These are phyloP conservation scores for Drechslerella coelobrocha DNA, from an alignment of 2,329 filamentous ascomycete species.

Conservation along the genomic window DNA sequence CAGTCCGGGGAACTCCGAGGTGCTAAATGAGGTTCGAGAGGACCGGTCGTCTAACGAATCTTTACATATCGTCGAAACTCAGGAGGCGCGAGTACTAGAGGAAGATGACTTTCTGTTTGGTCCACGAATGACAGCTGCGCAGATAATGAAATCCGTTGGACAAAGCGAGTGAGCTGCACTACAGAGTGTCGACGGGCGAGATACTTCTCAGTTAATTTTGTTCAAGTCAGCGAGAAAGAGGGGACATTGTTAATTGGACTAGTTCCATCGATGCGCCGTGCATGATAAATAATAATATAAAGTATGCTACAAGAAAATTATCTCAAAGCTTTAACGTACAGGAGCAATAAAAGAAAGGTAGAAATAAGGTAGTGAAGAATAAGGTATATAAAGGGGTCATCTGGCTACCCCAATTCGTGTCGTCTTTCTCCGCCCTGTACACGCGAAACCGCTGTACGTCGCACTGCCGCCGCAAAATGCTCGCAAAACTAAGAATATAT, in stretches of 20 bases:
- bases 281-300: slow-evolving; percentile 34
- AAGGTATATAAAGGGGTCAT: not conserved
- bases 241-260: too few relatives aligned
- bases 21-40: not conserved
- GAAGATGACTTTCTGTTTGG: not conserved
- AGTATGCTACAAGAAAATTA: slow-evolving; percentile 49
- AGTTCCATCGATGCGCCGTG: too few relatives aligned
- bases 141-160: slow-evolving; percentile 2
- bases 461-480: not conserved
- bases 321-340: slow-evolving; percentile 7
- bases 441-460: not conserved
- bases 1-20: too few relatives aligned
- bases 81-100: not conserved
- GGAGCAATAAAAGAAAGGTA: slow-evolving; percentile 4
- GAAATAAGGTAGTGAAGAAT: slow-evolving; percentile 8
- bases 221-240: too few relatives aligned
- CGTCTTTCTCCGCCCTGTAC: slow-evolving; percentile 45
- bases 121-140: not conserved
- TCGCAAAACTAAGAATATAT: not conserved
- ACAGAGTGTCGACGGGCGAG: too few relatives aligned
- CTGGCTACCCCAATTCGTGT: too few relatives aligned
- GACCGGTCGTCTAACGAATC: not conserved
- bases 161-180: too few relatives aligned
- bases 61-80: not conserved
- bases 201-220: too few relatives aligned